phyloP scores from a whole-genome alignment of 495 filamentous ascomycete species.

The Daldinia bambusicola region DNA sequence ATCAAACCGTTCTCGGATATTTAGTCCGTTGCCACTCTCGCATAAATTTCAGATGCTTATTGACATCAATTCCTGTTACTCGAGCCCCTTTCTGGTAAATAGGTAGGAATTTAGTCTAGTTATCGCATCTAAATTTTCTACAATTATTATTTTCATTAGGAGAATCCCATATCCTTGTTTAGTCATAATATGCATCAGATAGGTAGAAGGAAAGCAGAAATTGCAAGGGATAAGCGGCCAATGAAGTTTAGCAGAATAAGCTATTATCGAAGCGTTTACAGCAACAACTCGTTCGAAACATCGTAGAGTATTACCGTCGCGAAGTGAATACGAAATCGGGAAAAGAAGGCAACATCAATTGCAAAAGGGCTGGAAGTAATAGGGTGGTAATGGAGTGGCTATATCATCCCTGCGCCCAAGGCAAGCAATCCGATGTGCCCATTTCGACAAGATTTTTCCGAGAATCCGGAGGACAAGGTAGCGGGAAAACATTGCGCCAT shows the following conservation, averaged over 20 bases:
- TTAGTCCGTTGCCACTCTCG: background rate
- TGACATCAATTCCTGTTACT: background rate
- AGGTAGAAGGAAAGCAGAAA: background rate
- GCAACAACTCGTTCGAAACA: background rate
- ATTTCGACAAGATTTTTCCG: background rate
- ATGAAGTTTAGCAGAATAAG: background rate
- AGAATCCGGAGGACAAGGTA: background rate
- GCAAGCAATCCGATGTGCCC: background rate
- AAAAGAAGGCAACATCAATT: background rate
- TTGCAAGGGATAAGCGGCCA: background rate
- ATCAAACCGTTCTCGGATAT: background rate
- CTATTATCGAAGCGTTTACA: background rate
- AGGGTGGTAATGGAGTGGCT: too few relatives aligned
- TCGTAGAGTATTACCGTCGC: background rate
- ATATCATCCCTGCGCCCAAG: background rate
- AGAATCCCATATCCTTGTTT: background rate
- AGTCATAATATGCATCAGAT: background rate
- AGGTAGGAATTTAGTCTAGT: background rate
- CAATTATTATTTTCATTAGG: background rate
- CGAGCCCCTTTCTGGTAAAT: background rate
- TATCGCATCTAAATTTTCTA: background rate
- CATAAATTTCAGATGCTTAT: background rate
- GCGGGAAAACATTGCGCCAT: too few relatives aligned
- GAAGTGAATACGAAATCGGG: conserved; percentile 1
- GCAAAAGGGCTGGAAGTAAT: background rate